Evolutionary conservation across 1,139 yeast genomes (phyloP).

Genomic region (Debaryomycetaceae sp.): DNA sequence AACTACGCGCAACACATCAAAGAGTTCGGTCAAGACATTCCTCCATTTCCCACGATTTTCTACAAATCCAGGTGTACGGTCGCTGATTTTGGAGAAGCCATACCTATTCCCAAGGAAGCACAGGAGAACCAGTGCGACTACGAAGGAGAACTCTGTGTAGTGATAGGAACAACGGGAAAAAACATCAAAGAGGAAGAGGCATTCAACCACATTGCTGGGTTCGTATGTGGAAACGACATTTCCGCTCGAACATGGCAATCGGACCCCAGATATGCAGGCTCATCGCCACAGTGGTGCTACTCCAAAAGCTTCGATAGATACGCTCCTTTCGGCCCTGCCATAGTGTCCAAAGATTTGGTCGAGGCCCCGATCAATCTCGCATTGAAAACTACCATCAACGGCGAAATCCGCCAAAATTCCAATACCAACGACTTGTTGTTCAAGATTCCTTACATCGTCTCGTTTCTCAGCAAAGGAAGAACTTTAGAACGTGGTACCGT

Average conservation of each 20-base stretch:
- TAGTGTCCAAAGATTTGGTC: constrained; percentile 35
- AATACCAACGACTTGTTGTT: constrained; percentile 48
- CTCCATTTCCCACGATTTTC: constrained; percentile 47
- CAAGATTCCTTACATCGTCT: constrained; percentile 38
- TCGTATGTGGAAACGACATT: constrained; percentile 52
- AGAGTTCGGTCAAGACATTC: constrained; percentile 28
- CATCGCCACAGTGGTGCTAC: constrained; percentile 49
- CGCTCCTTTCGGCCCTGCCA: constrained; percentile 53
- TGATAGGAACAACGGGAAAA: constrained; percentile 48
- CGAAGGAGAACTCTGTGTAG: constrained; percentile 52
- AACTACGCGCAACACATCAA: constrained; percentile 31
- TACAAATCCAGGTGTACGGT: constrained; percentile 43
- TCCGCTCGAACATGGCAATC: constrained; percentile 54
- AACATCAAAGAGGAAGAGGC: constrained; percentile 43
- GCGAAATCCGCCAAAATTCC: constrained; percentile 30
- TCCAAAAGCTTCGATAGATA: constrained; percentile 55
- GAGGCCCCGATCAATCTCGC: constrained; percentile 33
- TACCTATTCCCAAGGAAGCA: constrained; percentile 42
- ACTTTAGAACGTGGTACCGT: constrained; percentile 49
- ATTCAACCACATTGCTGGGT: constrained; percentile 46
- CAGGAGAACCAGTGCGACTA: constrained; percentile 41
- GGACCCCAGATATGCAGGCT: constrained; percentile 19
- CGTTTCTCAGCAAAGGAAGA: constrained; percentile 50
- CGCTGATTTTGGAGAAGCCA: constrained; percentile 34
- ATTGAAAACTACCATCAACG: constrained; percentile 32